Percentiles rank a stretch among this genome's conserved stretches.
Evolutionary conservation across 495 filamentous ascomycete genomes (phyloP).

Genomic region (Daldinia grandis): DNA sequence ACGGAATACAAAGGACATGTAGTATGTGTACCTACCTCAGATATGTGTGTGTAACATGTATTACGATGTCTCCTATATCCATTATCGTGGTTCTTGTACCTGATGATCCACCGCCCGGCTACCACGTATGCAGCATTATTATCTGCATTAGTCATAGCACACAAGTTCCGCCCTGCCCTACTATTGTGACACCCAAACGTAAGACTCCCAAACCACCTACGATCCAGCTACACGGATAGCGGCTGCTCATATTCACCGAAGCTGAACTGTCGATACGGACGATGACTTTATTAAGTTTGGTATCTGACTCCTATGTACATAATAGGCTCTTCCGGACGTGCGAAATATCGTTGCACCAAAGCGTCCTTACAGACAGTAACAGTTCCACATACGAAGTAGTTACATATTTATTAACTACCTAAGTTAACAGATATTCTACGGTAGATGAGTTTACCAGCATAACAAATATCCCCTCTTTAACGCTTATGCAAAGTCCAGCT

Average conservation of each 20-base stretch:
- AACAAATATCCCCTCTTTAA: neutral
- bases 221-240: slow-evolving; percentile 1
- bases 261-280: slow-evolving; percentile 19
- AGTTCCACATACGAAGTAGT: too few species aligned
- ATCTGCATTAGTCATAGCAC: slow-evolving; percentile 39
- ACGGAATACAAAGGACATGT: slow-evolving; percentile 25
- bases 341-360: slow-evolving; percentile 20
- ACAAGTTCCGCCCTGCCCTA: slow-evolving; percentile 33
- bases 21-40: slow-evolving; percentile 9
- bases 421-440: too few species aligned
- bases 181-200: slow-evolving; percentile 25
- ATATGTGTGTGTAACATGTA: neutral
- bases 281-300: slow-evolving; percentile 10
- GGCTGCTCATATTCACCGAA: slow-evolving; percentile 26
- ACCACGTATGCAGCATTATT: slow-evolving; percentile 41
- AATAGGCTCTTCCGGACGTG: slow-evolving; percentile 11
- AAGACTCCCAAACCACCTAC: slow-evolving; percentile 4
- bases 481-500: neutral
- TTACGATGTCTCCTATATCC: slow-evolving; percentile 27
- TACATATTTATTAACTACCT: too few species aligned
- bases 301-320: neutral
- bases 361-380: slow-evolving; percentile 6
- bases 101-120: slow-evolving; percentile 41
- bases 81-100: slow-evolving; percentile 45
- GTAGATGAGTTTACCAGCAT: too few species aligned